Evolutionary conservation across 805 yeast species (phyloP).

Genomic region (Hanseniaspora hatyaiensis): DNA sequence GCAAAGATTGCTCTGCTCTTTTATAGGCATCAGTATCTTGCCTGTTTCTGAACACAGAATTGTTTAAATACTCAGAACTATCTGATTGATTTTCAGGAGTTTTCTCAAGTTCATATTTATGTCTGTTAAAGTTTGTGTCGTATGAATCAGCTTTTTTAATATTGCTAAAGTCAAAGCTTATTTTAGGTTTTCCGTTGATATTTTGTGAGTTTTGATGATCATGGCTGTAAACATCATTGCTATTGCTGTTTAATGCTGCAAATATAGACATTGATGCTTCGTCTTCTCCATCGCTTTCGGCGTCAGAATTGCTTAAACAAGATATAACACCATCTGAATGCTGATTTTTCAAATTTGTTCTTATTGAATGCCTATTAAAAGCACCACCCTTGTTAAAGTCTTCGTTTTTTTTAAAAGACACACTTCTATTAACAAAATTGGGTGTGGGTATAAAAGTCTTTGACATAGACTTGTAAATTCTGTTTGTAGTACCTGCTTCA

Average conservation of each 20-base stretch:
- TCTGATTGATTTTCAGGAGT: no score
- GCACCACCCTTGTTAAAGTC: conserved; percentile 14
- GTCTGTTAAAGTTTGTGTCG: not conserved
- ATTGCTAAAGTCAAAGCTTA: conserved; percentile 20
- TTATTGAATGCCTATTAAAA: no score
- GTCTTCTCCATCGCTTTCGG: conserved; percentile 34
- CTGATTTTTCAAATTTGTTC: conserved; percentile 15
- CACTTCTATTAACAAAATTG: conserved; percentile 7
- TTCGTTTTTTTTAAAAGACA: conserved; percentile 4
- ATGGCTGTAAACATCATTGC: conserved; percentile 19
- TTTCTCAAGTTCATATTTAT: not conserved
- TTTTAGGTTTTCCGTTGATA: conserved; percentile 16
- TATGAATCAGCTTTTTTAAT: no score
- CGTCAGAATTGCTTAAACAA: conserved; percentile 1
- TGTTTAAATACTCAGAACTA: no score
- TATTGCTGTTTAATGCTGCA: conserved; percentile 37
- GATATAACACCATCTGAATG: not conserved
- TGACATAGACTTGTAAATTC: conserved; percentile 5
- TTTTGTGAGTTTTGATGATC: conserved; percentile 12
- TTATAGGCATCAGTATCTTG: conserved; percentile 41
- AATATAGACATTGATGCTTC: conserved; percentile 60
- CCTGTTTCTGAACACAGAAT: conserved; percentile 10
- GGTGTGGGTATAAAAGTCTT: conserved; percentile 1
- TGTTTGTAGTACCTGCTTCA: not conserved
- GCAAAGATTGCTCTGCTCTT: conserved; percentile 54